phyloP scores from a whole-genome alignment of 768 basidiomycete species.

The Brasilioporus rufonigricans region DNA sequence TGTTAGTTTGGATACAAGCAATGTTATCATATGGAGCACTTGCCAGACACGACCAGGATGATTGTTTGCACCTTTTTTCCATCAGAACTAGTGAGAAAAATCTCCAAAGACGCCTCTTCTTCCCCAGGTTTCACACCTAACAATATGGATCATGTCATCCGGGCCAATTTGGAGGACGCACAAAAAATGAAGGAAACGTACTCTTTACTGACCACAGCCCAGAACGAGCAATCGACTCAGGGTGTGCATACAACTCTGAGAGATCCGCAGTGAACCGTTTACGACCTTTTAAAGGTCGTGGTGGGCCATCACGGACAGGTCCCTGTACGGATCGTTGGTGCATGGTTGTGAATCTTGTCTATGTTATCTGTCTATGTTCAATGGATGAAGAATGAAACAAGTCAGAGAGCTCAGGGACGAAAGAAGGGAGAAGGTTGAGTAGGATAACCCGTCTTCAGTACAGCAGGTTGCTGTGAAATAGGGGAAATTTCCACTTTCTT shows the following conservation, averaged over 20 bases:
- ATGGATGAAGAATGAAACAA: not conserved
- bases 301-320: not conserved
- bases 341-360: not conserved
- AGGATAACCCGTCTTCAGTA: not conserved
- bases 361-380: not conserved
- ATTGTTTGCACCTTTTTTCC: slow-evolving; percentile 16
- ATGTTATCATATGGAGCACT: slow-evolving; percentile 4
- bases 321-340: not conserved
- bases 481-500: not conserved
- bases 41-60: slow-evolving; percentile 52
- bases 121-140: slow-evolving; percentile 55
- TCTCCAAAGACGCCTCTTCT: slow-evolving; percentile 64
- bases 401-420: not conserved
- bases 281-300: slow-evolving; percentile 46
- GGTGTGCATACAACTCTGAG: slow-evolving; percentile 41
- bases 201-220: slow-evolving; percentile 42
- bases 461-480: not conserved
- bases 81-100: slow-evolving; percentile 33
- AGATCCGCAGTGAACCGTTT: slow-evolving; percentile 58
- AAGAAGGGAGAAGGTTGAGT: not conserved
- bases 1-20: not conserved
- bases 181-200: slow-evolving; percentile 25
- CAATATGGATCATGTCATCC: not conserved
- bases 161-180: not conserved
- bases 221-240: slow-evolving; percentile 34